Evolutionary conservation across 306 rosid genomes (phyloP).

Genomic region (Pueraria montana): DNA sequence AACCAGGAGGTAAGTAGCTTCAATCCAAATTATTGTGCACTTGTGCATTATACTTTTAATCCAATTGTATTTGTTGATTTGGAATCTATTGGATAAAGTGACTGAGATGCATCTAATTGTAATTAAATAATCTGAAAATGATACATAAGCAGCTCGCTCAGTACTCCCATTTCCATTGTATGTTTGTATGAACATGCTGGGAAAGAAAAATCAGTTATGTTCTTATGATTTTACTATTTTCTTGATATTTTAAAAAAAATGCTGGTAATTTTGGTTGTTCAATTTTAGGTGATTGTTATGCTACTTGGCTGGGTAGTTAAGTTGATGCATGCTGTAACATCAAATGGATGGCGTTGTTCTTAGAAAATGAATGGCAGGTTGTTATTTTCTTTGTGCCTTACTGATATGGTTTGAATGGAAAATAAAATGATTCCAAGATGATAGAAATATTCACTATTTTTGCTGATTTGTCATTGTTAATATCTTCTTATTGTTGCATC

Average conservation of each 20-base stretch:
- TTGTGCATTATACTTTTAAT: neutral
- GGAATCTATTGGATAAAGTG: neutral
- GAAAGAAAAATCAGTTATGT: neutral
- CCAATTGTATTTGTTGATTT: neutral
- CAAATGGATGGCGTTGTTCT: neutral
- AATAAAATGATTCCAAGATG: slow-evolving; percentile 36
- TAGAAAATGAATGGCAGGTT: slow-evolving; percentile 67
- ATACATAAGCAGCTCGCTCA: neutral
- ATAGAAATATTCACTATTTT: slow-evolving; percentile 19
- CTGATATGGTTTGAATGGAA: slow-evolving; percentile 40
- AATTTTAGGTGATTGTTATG: neutral
- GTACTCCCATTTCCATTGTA: neutral
- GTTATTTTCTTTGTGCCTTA: slow-evolving; percentile 34
- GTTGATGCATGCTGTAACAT: neutral
- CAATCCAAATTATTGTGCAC: neutral
- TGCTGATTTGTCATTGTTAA: slow-evolving; percentile 4
- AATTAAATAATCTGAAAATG: neutral
- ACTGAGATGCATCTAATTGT: neutral
- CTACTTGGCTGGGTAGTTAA: neutral
- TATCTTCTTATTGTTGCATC: neutral
- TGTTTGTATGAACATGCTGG: neutral
- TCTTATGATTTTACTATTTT: neutral
- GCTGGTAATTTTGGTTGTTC: neutral
- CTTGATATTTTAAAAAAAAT: neutral
- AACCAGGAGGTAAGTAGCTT: neutral